Conservation (phyloP, 768 basidiomycete genomes). For the Leucocoprinus sp. region DNA sequence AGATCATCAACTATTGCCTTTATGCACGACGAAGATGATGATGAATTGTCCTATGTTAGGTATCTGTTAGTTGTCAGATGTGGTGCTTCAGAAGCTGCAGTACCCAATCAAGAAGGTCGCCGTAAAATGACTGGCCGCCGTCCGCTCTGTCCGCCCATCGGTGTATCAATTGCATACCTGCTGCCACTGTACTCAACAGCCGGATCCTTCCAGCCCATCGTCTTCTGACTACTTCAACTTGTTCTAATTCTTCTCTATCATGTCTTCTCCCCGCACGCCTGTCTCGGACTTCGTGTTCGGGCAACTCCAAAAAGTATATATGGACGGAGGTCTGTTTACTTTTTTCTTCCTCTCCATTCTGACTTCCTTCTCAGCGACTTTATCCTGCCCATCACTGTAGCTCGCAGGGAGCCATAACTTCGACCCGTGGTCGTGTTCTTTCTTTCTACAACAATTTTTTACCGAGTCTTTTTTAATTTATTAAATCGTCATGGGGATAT, state of each 20-base stretch:
- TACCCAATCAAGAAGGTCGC: neutral
- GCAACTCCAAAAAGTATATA: slow-evolving; percentile 9
- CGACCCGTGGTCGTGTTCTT: neutral
- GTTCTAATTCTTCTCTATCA: neutral
- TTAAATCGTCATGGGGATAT: neutral
- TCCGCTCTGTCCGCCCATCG: neutral
- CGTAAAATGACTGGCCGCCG: neutral
- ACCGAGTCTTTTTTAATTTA: neutral
- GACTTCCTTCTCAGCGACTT: neutral
- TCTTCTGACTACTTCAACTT: neutral
- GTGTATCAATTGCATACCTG: neutral
- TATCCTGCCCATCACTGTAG: neutral
- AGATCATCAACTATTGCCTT: no score
- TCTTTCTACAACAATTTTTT: neutral
- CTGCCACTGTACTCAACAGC: neutral
- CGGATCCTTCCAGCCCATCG: slow-evolving; percentile 2
- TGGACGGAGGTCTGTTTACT: neutral
- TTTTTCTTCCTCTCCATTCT: neutral
- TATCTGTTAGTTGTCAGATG: no score
- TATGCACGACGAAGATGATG: no score
- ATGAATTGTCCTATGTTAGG: no score
- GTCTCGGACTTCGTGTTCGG: slow-evolving; percentile 2
- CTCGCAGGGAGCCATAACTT: neutral
- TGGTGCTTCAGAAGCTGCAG: neutral
- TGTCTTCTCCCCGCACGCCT: slow-evolving; percentile 2